These are phyloP conservation scores for Irpex sp. DNA, from an alignment of 1,284 basidiomycete genomes.

Conservation along the genomic window DNA sequence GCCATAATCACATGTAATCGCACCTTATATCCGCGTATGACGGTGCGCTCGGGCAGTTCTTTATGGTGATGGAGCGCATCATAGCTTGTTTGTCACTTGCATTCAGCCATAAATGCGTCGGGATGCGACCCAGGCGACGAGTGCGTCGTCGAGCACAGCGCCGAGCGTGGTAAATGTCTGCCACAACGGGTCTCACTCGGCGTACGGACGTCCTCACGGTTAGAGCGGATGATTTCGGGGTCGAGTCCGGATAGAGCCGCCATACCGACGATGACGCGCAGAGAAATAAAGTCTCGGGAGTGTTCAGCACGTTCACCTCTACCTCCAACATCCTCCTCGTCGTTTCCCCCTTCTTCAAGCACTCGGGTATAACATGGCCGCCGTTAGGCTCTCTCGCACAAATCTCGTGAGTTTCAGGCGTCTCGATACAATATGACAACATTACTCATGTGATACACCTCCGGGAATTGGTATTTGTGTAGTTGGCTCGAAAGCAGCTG, in stretches of 20 bases:
- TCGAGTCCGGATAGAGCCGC: conserved; percentile 11
- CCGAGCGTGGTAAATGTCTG: not conserved
- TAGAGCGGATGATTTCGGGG: conserved; percentile 15
- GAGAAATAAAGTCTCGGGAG: not conserved
- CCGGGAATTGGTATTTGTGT: conserved; percentile 16
- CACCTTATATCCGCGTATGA: conserved; percentile 13
- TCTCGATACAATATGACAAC: conserved; percentile 3
- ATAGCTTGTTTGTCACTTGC: not conserved
- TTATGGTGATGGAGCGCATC: not conserved
- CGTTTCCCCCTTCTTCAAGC: not conserved
- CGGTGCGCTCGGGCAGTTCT: not conserved
- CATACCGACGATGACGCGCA: conserved; percentile 5
- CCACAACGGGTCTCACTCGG: not conserved
- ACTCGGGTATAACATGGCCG: conserved; percentile 20
- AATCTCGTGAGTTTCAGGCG: conserved; percentile 24
- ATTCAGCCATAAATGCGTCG: not conserved
- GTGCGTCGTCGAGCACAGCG: not conserved
- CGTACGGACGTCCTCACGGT: not conserved
- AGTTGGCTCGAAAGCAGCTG: conserved; percentile 24
- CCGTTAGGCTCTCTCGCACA: conserved; percentile 25
- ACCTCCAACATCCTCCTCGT: not conserved
- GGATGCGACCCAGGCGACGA: not conserved
- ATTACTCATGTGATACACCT: conserved; percentile 33
- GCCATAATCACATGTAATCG: conserved; percentile 17
- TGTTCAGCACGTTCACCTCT: conserved; percentile 4